Conservation (phyloP, 164 flowering plant genomes). For the Dillenia suffruticosa region DNA sequence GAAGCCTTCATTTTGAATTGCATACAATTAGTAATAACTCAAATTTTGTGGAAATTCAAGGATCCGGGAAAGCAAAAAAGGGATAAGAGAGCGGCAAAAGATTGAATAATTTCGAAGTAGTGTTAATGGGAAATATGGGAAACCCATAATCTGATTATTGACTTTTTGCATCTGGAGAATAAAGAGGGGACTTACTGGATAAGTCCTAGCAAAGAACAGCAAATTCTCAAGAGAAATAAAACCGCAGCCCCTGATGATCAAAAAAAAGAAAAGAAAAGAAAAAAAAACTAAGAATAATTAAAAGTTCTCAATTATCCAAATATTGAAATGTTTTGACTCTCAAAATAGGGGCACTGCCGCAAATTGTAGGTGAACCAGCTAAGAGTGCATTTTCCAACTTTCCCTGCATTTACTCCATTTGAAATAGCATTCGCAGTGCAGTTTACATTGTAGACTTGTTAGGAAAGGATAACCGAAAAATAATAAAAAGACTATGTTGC, state of each 20-base stretch:
- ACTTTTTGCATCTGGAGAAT: background rate
- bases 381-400: background rate
- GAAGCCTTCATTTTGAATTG: constrained; percentile 75
- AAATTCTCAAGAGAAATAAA: constrained; percentile 89
- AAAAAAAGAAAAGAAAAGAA: background rate
- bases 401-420: no score
- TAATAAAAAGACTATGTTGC: no score
- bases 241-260: constrained; percentile 78
- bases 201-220: constrained; percentile 75
- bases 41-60: constrained; percentile 1
- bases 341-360: no score
- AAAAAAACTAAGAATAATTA: background rate
- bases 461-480: no score
- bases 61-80: no score
- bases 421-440: no score
- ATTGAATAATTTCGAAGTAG: no score
- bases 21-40: constrained; percentile 38
- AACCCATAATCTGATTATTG: no score
- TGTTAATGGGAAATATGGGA: background rate
- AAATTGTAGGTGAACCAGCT: background rate
- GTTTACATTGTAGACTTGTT: no score
- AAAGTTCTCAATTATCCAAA: background rate
- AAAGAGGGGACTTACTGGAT: constrained; percentile 54
- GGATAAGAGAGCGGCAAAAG: background rate
- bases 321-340: background rate